A percentile compares a stretch with the other conserved stretches of the same genome.
Evolutionary conservation across 2,329 filamentous ascomycete genomes (phyloP).

Genomic region (Fusarium acutatum): DNA sequence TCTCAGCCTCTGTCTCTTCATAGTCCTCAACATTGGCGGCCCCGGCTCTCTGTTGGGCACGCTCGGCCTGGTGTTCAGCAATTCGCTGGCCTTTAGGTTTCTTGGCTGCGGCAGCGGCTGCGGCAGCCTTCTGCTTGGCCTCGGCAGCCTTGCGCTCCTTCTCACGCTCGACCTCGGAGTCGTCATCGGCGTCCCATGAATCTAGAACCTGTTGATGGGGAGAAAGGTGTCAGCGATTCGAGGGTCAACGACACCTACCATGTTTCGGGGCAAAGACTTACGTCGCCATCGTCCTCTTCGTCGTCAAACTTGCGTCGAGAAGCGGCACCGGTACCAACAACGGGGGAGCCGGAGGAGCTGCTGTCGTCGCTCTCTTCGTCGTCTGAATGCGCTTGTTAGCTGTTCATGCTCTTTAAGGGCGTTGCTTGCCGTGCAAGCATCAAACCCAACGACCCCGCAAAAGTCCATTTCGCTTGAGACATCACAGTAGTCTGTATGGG

Average conservation of each 20-base stretch:
- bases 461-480: constrained; percentile 16
- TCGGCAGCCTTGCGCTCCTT: constrained; percentile 89
- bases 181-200: constrained; percentile 95
- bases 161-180: constrained; percentile 95
- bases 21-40: constrained; percentile 69
- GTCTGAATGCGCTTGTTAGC: constrained; percentile 43
- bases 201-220: constrained; percentile 77
- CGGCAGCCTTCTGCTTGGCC: constrained; percentile 88
- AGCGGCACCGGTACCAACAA: constrained; percentile 49
- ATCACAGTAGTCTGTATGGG: constrained; percentile 1
- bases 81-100: constrained; percentile 89
- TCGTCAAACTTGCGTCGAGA: constrained; percentile 79
- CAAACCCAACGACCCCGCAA: constrained; percentile 16
- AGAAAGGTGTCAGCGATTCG: background rate
- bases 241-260: no score
- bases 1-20: constrained; percentile 77
- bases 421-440: background rate
- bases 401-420: background rate
- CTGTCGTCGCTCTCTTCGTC: constrained; percentile 52
- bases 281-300: constrained; percentile 86
- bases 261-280: constrained; percentile 52
- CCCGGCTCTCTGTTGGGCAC: constrained; percentile 60
- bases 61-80: constrained; percentile 75
- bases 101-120: constrained; percentile 87
- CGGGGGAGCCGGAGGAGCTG: constrained; percentile 49